A percentile compares a stretch with the other conserved stretches of the same genome.
Conservation (phyloP, 176 grass and related monocot genomes). For the Raddia guianensis region DNA sequence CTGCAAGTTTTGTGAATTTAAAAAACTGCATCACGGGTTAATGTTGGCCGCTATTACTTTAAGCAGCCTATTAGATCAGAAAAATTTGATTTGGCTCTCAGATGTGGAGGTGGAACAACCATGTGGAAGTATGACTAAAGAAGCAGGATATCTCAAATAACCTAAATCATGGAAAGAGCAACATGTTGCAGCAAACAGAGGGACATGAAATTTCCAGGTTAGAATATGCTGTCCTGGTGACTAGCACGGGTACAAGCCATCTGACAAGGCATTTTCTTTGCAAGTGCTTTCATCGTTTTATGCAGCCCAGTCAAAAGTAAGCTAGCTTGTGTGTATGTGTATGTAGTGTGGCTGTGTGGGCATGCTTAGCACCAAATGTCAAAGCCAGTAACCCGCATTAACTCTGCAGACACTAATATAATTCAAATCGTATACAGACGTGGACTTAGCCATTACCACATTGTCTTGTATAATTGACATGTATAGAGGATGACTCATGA, state of each 20-base stretch:
- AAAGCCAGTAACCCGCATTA: slow-evolving; percentile 17
- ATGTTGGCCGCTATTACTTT: neutral
- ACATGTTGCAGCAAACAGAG: slow-evolving; percentile 20
- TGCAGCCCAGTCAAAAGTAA: slow-evolving; percentile 33
- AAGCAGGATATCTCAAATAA: slow-evolving; percentile 2
- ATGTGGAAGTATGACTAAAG: slow-evolving; percentile 21
- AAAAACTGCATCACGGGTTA: slow-evolving; percentile 6
- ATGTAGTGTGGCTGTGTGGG: neutral
- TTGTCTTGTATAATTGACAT: slow-evolving; percentile 29
- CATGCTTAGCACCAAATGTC: slow-evolving; percentile 38
- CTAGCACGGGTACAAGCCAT: slow-evolving; percentile 16
- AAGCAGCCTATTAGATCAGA: neutral
- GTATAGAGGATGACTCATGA: slow-evolving; percentile 27
- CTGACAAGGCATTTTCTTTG: slow-evolving; percentile 23
- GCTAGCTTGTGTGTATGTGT: slow-evolving; percentile 1
- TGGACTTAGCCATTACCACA: slow-evolving; percentile 5
- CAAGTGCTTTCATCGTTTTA: slow-evolving; percentile 37
- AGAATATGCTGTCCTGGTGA: slow-evolving; percentile 1
- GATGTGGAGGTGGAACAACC: neutral
- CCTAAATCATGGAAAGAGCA: slow-evolving; percentile 10
- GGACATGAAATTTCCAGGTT: neutral
- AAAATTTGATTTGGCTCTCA: slow-evolving; percentile 2
- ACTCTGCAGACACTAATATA: slow-evolving; percentile 27
- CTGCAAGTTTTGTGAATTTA: neutral
- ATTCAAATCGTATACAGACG: neutral